Evolutionary conservation across 2,329 filamentous ascomycete genomes (phyloP).

Genomic region (Seiridium unicorne): DNA sequence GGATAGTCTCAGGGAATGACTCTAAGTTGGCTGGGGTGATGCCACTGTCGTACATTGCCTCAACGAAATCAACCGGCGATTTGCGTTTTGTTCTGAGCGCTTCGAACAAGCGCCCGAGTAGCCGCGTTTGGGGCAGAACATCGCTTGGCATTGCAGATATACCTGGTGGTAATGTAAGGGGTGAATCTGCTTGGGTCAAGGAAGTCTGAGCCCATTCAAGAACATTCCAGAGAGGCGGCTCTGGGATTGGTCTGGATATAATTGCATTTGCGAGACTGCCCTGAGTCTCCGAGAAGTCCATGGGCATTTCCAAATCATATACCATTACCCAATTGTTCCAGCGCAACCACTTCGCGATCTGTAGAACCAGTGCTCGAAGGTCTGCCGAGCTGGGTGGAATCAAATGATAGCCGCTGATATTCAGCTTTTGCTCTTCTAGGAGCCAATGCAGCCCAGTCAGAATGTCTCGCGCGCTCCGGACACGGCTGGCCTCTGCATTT

Average conservation of each 20-base stretch:
- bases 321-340: constrained; percentile 55
- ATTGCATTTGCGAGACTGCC: constrained; percentile 3
- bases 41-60: constrained; percentile 69
- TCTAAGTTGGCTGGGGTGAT: constrained; percentile 70
- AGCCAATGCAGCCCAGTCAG: constrained; percentile 80
- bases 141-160: constrained; percentile 21
- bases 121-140: constrained; percentile 65
- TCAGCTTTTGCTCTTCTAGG: constrained; percentile 86
- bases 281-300: constrained; percentile 32
- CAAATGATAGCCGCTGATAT: constrained; percentile 51
- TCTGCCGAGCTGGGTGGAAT: constrained; percentile 42
- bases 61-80: constrained; percentile 62
- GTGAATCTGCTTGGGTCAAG: constrained; percentile 30
- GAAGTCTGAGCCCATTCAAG: constrained; percentile 53
- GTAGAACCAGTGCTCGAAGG: constrained; percentile 73
- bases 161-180: constrained; percentile 16
- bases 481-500: constrained; percentile 53
- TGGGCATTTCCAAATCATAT: constrained; percentile 54
- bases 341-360: constrained; percentile 78
- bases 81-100: constrained; percentile 48
- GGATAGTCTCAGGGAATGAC: constrained; percentile 81
- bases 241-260: constrained; percentile 14
- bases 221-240: constrained; percentile 35
- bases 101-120: constrained; percentile 67
- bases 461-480: constrained; percentile 62